Percentiles rank a stretch among this genome's conserved stretches.
These are phyloP conservation scores for Alternaria hordeiaustralica DNA, from an alignment of 2,329 filamentous ascomycete genomes.

Conservation along the genomic window DNA sequence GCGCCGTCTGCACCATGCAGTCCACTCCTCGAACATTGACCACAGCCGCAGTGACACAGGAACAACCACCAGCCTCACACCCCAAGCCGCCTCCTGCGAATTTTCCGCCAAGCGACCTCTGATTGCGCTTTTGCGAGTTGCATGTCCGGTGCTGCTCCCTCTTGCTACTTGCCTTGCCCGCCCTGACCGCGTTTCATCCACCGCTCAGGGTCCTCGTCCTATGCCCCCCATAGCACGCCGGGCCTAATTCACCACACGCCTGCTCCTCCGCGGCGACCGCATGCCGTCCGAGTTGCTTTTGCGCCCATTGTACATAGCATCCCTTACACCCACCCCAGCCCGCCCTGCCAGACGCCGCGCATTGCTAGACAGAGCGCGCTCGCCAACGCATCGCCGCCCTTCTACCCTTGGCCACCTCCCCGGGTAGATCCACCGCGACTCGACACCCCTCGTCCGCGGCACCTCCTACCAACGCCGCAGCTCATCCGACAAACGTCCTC, in stretches of 20 bases:
- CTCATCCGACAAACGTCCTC: slow-evolving; percentile 2
- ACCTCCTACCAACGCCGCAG: neutral
- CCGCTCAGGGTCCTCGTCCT: slow-evolving; percentile 29
- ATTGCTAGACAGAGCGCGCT: slow-evolving; percentile 15
- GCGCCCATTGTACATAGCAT: slow-evolving; percentile 17
- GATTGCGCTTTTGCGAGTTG: slow-evolving; percentile 10
- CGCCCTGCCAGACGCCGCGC: slow-evolving; percentile 18
- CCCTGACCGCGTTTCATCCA: slow-evolving; percentile 37
- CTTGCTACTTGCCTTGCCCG: slow-evolving; percentile 22
- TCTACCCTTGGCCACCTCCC: neutral
- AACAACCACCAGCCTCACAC: slow-evolving; percentile 10
- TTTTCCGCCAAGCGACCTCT: neutral
- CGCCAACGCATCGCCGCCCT: slow-evolving; percentile 17
- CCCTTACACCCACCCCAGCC: slow-evolving; percentile 9
- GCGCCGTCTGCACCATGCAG: slow-evolving; percentile 6
- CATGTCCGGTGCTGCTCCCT: neutral
- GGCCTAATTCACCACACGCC: slow-evolving; percentile 11
- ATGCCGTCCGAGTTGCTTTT: slow-evolving; percentile 14
- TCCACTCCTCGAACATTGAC: slow-evolving; percentile 13
- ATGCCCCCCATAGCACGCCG: slow-evolving; percentile 16
- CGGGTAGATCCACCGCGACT: slow-evolving; percentile 1
- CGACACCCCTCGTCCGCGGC: neutral
- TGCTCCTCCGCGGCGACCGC: slow-evolving; percentile 15
- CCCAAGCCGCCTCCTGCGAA: neutral
- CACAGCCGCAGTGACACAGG: slow-evolving; percentile 14